These are phyloP conservation scores for Colletotrichum spaethianum DNA, from an alignment of 2,329 filamentous ascomycete species.

Conservation along the genomic window DNA sequence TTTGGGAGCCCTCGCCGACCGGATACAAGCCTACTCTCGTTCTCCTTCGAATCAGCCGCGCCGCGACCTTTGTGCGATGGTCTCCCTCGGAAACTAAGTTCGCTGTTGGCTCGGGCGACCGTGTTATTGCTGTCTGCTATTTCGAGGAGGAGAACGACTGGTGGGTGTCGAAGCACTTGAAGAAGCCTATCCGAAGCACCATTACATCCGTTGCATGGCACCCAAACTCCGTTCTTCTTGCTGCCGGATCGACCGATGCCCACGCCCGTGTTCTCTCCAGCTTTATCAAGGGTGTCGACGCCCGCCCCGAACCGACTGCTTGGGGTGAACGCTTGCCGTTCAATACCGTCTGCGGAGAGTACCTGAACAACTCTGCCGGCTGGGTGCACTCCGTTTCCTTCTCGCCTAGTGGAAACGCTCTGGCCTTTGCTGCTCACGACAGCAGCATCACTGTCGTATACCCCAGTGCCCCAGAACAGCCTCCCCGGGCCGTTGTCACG, in stretches of 20 bases:
- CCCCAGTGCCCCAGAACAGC: conserved; percentile 90
- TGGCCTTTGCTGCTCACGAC: conserved; percentile 95
- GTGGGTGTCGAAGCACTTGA: conserved; percentile 99
- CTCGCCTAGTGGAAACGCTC: conserved; percentile 91
- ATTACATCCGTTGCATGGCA: conserved; percentile 97
- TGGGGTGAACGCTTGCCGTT: conserved; percentile 98
- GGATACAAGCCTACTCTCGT: conserved; percentile 98
- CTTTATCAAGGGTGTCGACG: conserved; percentile 96
- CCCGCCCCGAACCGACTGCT: conserved; percentile 84
- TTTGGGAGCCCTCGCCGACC: conserved; percentile 93
- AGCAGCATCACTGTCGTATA: conserved; percentile 98
- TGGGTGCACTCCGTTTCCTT: conserved; percentile 97
- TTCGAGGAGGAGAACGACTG: conserved; percentile 99
- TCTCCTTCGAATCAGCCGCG: conserved; percentile 95
- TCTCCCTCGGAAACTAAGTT: conserved; percentile 98
- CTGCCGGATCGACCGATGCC: conserved; percentile 96
- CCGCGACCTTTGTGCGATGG: conserved; percentile 97
- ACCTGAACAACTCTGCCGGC: conserved; percentile 93
- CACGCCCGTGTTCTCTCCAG: conserved; percentile 95
- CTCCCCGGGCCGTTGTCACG: conserved; percentile 90
- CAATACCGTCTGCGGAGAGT: conserved; percentile 98
- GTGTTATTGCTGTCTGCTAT: conserved; percentile 97
- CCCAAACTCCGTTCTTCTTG: conserved; percentile 95
- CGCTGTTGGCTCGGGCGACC: conserved; percentile 94
- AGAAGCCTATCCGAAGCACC: conserved; percentile 98